These are phyloP conservation scores for Zanthoxylum bungeanum DNA, from an alignment of 345 rosid genomes.

Conservation along the genomic window DNA sequence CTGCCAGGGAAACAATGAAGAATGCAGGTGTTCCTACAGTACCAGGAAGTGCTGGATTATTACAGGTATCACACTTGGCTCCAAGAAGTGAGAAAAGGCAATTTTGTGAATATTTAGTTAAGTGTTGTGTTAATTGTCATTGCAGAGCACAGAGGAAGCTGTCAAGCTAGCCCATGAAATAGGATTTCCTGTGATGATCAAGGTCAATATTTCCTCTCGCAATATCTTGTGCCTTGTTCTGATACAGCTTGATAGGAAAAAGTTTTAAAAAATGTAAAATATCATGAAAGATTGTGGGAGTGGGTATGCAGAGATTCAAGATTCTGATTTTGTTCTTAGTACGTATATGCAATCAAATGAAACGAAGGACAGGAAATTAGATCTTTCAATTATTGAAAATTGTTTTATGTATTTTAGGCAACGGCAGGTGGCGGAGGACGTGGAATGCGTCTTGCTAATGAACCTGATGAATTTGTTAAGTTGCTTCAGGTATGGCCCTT, in stretches of 20 bases:
- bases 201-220: conserved; percentile 43
- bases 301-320: not conserved
- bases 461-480: conserved; percentile 92
- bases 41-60: conserved; percentile 95
- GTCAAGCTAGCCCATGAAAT: conserved; percentile 75
- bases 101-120: not conserved
- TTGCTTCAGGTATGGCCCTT: conserved; percentile 66
- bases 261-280: not conserved
- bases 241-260: not conserved
- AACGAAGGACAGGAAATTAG: not conserved
- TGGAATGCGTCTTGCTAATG: conserved; percentile 98
- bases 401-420: conserved; percentile 51
- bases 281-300: not conserved
- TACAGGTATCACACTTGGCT: conserved; percentile 47
- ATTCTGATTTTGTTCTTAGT: not conserved
- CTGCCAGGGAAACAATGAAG: conserved; percentile 99
- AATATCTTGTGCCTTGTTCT: not conserved
- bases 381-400: conserved; percentile 1
- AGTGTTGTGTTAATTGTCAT: conserved; percentile 17
- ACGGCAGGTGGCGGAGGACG: conserved; percentile 99
- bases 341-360: not conserved
- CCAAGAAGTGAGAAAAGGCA: not conserved
- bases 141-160: conserved; percentile 92
- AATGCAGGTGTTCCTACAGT: conserved; percentile 98
- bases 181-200: conserved; percentile 98